Evolutionary conservation across 805 yeast genomes (phyloP).

Genomic region (Starmerella roubikii): DNA sequence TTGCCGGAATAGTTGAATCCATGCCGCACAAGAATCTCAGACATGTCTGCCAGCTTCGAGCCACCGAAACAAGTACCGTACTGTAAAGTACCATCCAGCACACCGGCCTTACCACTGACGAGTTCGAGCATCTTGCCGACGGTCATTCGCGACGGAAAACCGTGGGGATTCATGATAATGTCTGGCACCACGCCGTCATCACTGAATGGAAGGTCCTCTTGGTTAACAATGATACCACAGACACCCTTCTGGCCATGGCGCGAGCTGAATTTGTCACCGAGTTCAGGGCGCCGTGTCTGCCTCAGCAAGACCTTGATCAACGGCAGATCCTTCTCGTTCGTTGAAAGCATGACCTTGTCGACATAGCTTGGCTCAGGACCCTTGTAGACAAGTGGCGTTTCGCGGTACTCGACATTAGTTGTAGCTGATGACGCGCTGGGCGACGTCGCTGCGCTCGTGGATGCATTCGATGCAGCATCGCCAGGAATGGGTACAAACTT

Average conservation of each 20-base stretch:
- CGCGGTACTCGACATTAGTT: conserved; percentile 42
- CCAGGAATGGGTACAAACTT: conserved; percentile 77
- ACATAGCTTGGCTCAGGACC: conserved; percentile 93
- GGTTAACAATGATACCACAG: conserved; percentile 94
- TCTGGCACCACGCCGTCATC: conserved; percentile 89
- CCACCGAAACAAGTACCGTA: conserved; percentile 99
- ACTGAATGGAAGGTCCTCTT: conserved; percentile 91
- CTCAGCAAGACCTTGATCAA: conserved; percentile 80
- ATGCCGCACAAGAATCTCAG: conserved; percentile 71
- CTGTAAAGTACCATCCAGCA: conserved; percentile 75
- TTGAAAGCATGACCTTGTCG: conserved; percentile 96
- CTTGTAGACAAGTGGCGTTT: conserved; percentile 79
- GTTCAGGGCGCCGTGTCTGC: conserved; percentile 93
- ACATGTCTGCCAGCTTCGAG: conserved; percentile 90
- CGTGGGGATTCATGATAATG: conserved; percentile 92
- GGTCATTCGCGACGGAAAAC: conserved; percentile 99
- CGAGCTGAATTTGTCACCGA: conserved; percentile 94
- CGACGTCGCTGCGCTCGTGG: conserved; percentile 54
- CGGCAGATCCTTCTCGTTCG: conserved; percentile 89
- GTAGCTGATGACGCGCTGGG: not conserved
- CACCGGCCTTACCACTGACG: conserved; percentile 96
- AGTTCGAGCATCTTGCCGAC: conserved; percentile 97
- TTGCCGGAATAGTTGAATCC: conserved; percentile 94
- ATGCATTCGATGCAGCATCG: too few relatives aligned
- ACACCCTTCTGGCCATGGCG: conserved; percentile 99